These are phyloP conservation scores for Capronia coronata DNA, from an alignment of 2,329 filamentous ascomycete genomes.

Conservation along the genomic window DNA sequence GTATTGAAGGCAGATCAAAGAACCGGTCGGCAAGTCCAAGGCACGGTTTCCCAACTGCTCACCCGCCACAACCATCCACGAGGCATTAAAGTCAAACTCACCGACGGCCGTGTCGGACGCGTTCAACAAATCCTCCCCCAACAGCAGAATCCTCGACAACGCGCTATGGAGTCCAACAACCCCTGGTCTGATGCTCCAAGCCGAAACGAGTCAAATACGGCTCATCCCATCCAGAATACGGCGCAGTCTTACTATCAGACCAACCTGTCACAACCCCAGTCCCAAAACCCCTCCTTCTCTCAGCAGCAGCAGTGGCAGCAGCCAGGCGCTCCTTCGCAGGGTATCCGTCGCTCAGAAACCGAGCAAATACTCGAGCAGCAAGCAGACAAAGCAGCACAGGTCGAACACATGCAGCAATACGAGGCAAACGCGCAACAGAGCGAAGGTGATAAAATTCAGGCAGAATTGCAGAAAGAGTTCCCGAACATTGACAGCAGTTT, in stretches of 20 bases:
- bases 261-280: constrained; percentile 3
- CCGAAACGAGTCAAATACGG: constrained; percentile 13
- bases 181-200: constrained; percentile 20
- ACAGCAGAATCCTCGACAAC: not conserved
- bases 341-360: constrained; percentile 19
- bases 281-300: constrained; percentile 9
- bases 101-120: constrained; percentile 64
- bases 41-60: constrained; percentile 60
- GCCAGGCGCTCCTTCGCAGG: constrained; percentile 11
- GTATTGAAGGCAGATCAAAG: constrained; percentile 70
- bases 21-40: constrained; percentile 64
- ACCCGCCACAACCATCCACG: constrained; percentile 68
- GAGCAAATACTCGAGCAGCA: constrained; percentile 24
- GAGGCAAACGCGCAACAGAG: constrained; percentile 24
- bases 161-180: constrained; percentile 21
- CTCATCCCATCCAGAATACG: constrained; percentile 24
- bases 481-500: constrained; percentile 28
- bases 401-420: constrained; percentile 29
- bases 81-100: constrained; percentile 70
- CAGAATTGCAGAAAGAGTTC: constrained; percentile 27
- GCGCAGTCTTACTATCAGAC: constrained; percentile 33
- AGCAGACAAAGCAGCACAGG: constrained; percentile 23
- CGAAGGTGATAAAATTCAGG: constrained; percentile 25
- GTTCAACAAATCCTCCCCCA: constrained; percentile 49
- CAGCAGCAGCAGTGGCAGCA: constrained; percentile 17